These are phyloP conservation scores for Roridomyces roridus DNA, from an alignment of 768 basidiomycete genomes.

Conservation along the genomic window DNA sequence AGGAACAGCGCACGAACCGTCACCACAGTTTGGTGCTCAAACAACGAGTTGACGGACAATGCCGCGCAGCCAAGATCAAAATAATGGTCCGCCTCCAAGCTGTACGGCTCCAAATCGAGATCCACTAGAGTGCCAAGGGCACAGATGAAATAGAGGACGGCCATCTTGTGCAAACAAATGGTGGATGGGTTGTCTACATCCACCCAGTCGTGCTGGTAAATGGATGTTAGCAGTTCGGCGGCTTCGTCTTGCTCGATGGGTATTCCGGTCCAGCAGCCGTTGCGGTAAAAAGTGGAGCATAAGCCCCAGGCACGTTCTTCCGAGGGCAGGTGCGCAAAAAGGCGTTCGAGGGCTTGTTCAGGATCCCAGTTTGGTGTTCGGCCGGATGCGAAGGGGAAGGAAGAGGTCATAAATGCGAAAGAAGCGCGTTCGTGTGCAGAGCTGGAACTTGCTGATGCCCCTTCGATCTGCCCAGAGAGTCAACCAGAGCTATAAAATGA, in stretches of 20 bases:
- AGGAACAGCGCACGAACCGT: constrained; percentile 46
- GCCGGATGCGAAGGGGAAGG: constrained; percentile 33
- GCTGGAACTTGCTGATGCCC: background rate
- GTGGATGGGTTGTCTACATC: background rate
- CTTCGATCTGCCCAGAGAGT: constrained; percentile 15
- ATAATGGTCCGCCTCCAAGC: constrained; percentile 49
- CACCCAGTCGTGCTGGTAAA: constrained; percentile 5
- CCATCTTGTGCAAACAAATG: constrained; percentile 23
- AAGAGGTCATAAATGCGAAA: constrained; percentile 22
- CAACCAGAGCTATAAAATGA: background rate
- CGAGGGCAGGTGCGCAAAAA: constrained; percentile 36
- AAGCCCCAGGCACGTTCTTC: constrained; percentile 48
- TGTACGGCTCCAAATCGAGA: constrained; percentile 34
- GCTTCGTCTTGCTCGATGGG: constrained; percentile 54
- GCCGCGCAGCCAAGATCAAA: constrained; percentile 50
- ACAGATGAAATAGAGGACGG: constrained; percentile 27
- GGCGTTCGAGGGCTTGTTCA: constrained; percentile 26
- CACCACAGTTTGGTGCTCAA: constrained; percentile 44
- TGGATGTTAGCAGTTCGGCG: constrained; percentile 36
- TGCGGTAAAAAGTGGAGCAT: constrained; percentile 49
- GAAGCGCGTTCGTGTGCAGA: background rate
- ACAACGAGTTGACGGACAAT: constrained; percentile 43
- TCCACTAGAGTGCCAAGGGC: constrained; percentile 29
- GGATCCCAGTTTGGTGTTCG: constrained; percentile 22
- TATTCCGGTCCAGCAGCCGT: constrained; percentile 48